Conservation (phyloP, 768 basidiomycete genomes). For the Phylloporus arenicola region DNA sequence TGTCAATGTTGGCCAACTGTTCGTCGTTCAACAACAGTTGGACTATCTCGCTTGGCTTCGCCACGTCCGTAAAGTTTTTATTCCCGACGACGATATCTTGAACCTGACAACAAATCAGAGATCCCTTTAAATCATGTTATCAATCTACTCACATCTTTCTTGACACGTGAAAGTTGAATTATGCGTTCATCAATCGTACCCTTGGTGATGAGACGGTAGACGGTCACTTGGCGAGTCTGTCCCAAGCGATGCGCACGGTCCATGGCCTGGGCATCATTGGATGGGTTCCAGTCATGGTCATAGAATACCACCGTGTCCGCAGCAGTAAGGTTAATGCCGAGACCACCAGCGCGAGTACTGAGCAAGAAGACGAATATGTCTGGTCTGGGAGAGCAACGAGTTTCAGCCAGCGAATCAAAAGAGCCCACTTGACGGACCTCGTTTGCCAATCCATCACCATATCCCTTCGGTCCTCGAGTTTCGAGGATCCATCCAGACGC, state of each 20-base stretch:
- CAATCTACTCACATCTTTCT: constrained; percentile 74
- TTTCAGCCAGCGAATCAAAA: not conserved
- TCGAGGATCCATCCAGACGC: constrained; percentile 88
- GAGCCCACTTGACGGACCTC: constrained; percentile 46
- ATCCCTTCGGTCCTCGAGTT: constrained; percentile 92
- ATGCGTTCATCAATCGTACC: constrained; percentile 98
- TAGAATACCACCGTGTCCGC: constrained; percentile 29
- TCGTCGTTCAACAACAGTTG: constrained; percentile 92
- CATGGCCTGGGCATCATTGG: constrained; percentile 98
- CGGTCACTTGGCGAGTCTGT: constrained; percentile 95
- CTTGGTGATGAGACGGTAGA: constrained; percentile 89
- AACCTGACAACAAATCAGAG: constrained; percentile 47
- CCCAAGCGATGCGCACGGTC: constrained; percentile 95
- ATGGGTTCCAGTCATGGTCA: constrained; percentile 58
- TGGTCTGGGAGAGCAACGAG: constrained; percentile 34
- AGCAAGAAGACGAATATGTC: constrained; percentile 94
- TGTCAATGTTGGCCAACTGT: constrained; percentile 71
- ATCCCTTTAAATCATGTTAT: not conserved
- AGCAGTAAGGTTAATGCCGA: constrained; percentile 96
- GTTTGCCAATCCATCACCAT: constrained; percentile 99
- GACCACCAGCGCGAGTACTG: constrained; percentile 91
- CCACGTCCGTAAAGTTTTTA: constrained; percentile 88
- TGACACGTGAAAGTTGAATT: constrained; percentile 89
- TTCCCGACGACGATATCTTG: constrained; percentile 99
- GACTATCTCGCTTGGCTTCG: constrained; percentile 95